Conservation (phyloP, 257 asterid species). For the Verbena officinalis region DNA sequence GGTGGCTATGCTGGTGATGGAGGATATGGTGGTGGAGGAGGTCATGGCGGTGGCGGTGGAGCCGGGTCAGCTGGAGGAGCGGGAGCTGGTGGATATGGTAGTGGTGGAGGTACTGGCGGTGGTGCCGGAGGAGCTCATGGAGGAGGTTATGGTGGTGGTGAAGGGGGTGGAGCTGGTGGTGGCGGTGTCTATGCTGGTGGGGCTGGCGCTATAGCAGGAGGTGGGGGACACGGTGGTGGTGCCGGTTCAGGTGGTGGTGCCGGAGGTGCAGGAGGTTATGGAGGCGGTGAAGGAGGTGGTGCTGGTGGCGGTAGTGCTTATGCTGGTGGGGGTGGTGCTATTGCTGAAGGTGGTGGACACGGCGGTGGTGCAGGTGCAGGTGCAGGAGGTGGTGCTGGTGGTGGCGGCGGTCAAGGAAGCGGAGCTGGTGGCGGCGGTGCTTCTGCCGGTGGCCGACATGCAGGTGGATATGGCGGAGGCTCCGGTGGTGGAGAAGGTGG, state of each 20-base stretch:
- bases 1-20: constrained; percentile 40
- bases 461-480: constrained; percentile 53
- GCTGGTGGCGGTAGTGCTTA: constrained; percentile 45
- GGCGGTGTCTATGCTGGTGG: constrained; percentile 51
- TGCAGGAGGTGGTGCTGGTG: constrained; percentile 42
- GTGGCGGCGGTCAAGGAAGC: constrained; percentile 46
- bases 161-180: constrained; percentile 59
- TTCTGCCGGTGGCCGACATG: constrained; percentile 41
- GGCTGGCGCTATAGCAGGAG: constrained; percentile 23
- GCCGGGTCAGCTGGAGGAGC: constrained; percentile 42
- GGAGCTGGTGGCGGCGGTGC: constrained; percentile 39
- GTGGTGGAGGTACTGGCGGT: constrained; percentile 45
- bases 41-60: constrained; percentile 40
- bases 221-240: constrained; percentile 54
- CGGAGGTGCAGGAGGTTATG: constrained; percentile 41
- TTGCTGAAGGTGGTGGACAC: constrained; percentile 40
- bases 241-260: constrained; percentile 49
- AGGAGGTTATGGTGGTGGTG: constrained; percentile 56
- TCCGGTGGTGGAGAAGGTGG: constrained; percentile 59
- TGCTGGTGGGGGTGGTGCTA: constrained; percentile 52
- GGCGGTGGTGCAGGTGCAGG: constrained; percentile 49
- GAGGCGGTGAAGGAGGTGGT: constrained; percentile 43
- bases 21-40: constrained; percentile 43
- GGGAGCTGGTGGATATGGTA: constrained; percentile 43
- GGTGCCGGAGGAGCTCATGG: constrained; percentile 52